Conservation (phyloP, 2,329 filamentous ascomycete genomes). For the Monilinia laxa region DNA sequence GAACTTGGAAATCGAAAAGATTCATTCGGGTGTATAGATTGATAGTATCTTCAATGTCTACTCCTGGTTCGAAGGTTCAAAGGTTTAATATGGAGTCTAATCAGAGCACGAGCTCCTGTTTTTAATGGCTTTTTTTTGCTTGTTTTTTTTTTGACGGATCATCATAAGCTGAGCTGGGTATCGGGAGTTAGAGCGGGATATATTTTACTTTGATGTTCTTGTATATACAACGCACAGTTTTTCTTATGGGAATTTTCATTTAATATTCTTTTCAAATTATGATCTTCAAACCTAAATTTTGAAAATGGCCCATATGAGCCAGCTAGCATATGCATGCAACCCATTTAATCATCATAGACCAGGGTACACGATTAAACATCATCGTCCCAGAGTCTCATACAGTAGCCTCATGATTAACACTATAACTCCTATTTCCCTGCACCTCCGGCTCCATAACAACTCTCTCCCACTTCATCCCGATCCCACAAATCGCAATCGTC, state of each 20-base stretch:
- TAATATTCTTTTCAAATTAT: too few relatives aligned
- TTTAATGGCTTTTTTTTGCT: neutral
- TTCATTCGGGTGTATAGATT: neutral
- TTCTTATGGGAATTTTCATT: too few relatives aligned
- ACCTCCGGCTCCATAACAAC: neutral
- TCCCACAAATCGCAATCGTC: neutral
- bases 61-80: neutral
- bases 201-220: too few relatives aligned
- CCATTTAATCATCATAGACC: too few relatives aligned
- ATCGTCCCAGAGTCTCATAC: neutral
- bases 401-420: neutral
- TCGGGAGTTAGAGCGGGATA: too few relatives aligned
- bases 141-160: too few relatives aligned
- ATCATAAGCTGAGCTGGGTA: too few relatives aligned
- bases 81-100: neutral
- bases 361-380: neutral
- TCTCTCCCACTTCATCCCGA: conserved; percentile 2
- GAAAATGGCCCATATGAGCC: too few relatives aligned
- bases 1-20: neutral
- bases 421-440: neutral
- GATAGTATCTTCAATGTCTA: neutral
- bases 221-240: too few relatives aligned
- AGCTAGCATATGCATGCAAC: too few relatives aligned
- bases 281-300: too few relatives aligned
- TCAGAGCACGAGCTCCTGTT: neutral